phyloP scores from a whole-genome alignment of 2,329 filamentous ascomycete genomes.

The Cordyceps tenuipes region DNA sequence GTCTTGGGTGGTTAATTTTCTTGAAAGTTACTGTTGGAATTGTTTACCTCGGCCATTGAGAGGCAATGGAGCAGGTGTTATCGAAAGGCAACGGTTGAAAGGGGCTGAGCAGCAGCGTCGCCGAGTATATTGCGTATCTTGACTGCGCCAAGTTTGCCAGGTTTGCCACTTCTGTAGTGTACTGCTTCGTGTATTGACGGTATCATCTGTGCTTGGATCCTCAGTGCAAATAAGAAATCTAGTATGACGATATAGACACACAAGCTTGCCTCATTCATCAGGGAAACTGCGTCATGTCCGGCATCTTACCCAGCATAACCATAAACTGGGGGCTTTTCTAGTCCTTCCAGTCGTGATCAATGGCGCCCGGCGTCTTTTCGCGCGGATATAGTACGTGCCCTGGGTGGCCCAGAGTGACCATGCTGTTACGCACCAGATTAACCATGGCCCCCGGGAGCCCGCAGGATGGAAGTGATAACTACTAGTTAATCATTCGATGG shows the following conservation, averaged over 20 bases:
- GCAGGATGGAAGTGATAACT: too few species aligned
- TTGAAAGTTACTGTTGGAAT: neutral
- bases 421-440: too few species aligned
- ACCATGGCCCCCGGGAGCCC: too few species aligned
- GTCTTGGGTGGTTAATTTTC: neutral
- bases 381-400: conserved; percentile 51
- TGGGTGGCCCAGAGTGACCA: conserved; percentile 51
- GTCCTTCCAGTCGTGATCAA: conserved; percentile 34
- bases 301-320: conserved; percentile 30
- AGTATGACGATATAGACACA: neutral
- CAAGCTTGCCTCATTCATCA: neutral
- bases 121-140: neutral
- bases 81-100: neutral
- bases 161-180: neutral
- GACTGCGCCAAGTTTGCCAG: neutral
- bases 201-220: neutral
- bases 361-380: conserved; percentile 45
- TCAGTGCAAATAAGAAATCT: neutral
- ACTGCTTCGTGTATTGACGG: neutral
- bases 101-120: neutral
- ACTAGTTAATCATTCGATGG: too few species aligned
- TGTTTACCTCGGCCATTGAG: neutral
- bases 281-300: conserved; percentile 29
- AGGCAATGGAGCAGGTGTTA: neutral
- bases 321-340: conserved; percentile 31